phyloP scores from a whole-genome alignment of 2,329 filamentous ascomycete genomes.

The Cercospora sp. region DNA sequence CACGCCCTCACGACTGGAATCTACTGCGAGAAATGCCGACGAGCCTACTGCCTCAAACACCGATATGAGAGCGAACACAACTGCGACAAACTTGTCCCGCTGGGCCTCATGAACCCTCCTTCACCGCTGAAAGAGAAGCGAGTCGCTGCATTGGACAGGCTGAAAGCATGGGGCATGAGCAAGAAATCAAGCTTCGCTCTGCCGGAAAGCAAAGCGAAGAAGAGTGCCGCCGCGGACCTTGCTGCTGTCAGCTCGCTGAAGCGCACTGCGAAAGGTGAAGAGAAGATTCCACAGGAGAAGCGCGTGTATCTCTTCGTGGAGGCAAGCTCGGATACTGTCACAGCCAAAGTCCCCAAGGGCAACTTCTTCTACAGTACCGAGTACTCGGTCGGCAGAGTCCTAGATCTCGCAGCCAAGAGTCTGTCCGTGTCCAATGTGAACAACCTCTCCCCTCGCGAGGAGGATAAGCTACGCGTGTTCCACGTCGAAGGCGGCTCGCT shows the following conservation, averaged over 20 bases:
- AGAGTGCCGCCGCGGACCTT: conserved; percentile 63
- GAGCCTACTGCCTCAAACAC: conserved; percentile 76
- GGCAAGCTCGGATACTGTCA: conserved; percentile 81
- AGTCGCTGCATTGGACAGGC: conserved; percentile 69
- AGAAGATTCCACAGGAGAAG: conserved; percentile 75
- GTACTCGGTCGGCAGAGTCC: conserved; percentile 83
- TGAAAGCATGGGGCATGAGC: conserved; percentile 76
- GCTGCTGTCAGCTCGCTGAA: conserved; percentile 77
- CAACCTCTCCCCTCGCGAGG: conserved; percentile 72
- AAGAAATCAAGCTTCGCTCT: conserved; percentile 54
- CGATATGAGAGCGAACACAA: conserved; percentile 78
- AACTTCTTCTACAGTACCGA: conserved; percentile 59
- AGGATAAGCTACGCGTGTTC: conserved; percentile 80
- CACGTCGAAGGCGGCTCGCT: conserved; percentile 88
- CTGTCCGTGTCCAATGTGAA: conserved; percentile 83
- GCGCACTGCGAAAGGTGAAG: conserved; percentile 85
- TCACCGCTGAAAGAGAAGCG: conserved; percentile 63
- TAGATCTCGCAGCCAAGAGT: conserved; percentile 74
- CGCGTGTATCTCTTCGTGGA: conserved; percentile 89
- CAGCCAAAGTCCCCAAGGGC: conserved; percentile 71
- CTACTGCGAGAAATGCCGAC: conserved; percentile 69
- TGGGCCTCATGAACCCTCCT: conserved; percentile 52
- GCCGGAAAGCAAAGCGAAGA: conserved; percentile 55
- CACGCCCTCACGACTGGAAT: conserved; percentile 67
- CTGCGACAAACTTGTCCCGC: conserved; percentile 70